phyloP scores from a whole-genome alignment of 1,284 basidiomycete genomes.

The Phellopilus nigrolimitatus region DNA sequence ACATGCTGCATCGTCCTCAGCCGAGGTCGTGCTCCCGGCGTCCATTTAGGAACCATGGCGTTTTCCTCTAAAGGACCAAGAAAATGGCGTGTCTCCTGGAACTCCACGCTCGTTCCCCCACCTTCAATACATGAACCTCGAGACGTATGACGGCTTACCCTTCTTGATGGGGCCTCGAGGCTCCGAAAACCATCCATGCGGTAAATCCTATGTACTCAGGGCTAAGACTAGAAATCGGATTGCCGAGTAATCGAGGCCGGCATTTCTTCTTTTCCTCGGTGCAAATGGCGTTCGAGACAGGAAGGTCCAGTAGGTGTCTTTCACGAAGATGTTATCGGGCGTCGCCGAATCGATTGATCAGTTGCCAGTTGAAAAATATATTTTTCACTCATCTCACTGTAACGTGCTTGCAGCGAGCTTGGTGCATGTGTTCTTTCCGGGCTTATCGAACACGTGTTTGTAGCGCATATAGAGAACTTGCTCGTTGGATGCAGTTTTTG shows the following conservation, averaged over 20 bases:
- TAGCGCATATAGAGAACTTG: conserved; percentile 2
- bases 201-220: conserved; percentile 3
- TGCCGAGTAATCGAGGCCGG: conserved; percentile 4
- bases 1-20: conserved; percentile 15
- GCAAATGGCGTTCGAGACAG: conserved; percentile 12
- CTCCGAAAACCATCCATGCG: not conserved
- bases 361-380: conserved; percentile 7
- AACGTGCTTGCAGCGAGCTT: conserved; percentile 21
- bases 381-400: conserved; percentile 13
- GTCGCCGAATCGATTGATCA: conserved; percentile 19
- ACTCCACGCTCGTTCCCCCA: not conserved
- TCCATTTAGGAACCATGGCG: conserved; percentile 6
- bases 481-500: conserved; percentile 2
- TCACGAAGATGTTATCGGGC: conserved; percentile 15
- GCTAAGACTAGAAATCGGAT: conserved; percentile 2
- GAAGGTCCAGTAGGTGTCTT: conserved; percentile 3
- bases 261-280: not conserved
- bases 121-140: conserved; percentile 1
- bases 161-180: conserved; percentile 13
- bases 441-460: conserved; percentile 17
- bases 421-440: conserved; percentile 11
- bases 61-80: conserved; percentile 12
- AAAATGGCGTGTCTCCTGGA: conserved; percentile 6
- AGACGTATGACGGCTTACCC: conserved; percentile 8
- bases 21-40: conserved; percentile 8